Percentiles rank a stretch among this genome's conserved stretches.
Evolutionary conservation across 306 rosid genomes (phyloP).

Genomic region (Cotoneaster glaucophyllus): DNA sequence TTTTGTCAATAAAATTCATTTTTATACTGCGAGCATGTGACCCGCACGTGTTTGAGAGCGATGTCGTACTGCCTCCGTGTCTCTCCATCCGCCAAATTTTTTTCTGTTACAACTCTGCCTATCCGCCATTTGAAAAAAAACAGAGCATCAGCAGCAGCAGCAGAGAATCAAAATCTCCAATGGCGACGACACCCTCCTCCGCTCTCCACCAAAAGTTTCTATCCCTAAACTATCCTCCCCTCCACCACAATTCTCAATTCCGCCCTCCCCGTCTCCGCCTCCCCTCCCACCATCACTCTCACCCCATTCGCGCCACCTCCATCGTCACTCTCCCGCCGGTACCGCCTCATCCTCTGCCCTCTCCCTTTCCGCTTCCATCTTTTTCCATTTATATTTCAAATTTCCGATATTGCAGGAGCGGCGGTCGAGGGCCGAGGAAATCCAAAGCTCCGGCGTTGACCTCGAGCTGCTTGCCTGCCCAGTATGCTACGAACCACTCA

Average conservation of each 20-base stretch:
- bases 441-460: slow-evolving; percentile 23
- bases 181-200: slow-evolving; percentile 33
- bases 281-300: slow-evolving; percentile 5
- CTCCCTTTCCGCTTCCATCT: too few relatives aligned
- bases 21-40: too few relatives aligned
- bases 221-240: slow-evolving; percentile 31
- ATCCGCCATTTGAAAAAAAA: neutral
- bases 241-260: slow-evolving; percentile 24
- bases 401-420: slow-evolving; percentile 28
- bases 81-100: neutral
- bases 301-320: slow-evolving; percentile 41
- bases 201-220: slow-evolving; percentile 9
- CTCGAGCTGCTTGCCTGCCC: slow-evolving; percentile 70
- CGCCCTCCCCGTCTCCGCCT: slow-evolving; percentile 26
- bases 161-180: slow-evolving; percentile 12
- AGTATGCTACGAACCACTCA: slow-evolving; percentile 76
- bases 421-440: slow-evolving; percentile 21
- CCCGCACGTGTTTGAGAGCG: neutral
- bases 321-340: slow-evolving; percentile 39
- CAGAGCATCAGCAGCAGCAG: neutral
- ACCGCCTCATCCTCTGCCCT: neutral
- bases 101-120: neutral
- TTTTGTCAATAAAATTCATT: too few relatives aligned
- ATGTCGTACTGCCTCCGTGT: neutral
- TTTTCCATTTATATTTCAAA: neutral